phyloP scores from a whole-genome alignment of 768 basidiomycete genomes.

The Tricholoma furcatifolium region DNA sequence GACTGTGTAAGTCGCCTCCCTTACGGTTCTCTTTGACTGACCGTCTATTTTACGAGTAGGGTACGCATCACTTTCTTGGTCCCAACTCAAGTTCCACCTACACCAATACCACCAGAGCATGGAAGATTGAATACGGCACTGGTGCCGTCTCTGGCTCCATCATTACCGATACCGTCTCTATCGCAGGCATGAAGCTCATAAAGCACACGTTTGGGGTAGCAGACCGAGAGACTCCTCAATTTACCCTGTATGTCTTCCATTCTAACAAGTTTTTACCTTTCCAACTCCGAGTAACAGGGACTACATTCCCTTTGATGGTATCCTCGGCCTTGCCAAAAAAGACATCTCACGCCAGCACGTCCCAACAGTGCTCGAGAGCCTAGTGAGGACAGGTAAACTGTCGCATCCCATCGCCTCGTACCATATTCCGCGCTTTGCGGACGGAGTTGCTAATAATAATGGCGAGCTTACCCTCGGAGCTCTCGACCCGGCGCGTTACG shows the following conservation, averaged over 20 bases:
- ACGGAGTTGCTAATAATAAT: conserved; percentile 38
- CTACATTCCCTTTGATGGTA: conserved; percentile 49
- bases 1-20: conserved; percentile 14
- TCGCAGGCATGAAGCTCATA: conserved; percentile 55
- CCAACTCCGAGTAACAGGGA: conserved; percentile 14
- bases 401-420: conserved; percentile 58
- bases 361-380: conserved; percentile 55
- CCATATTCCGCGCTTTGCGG: conserved; percentile 61
- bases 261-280: conserved; percentile 2
- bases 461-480: conserved; percentile 68
- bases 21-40: not conserved
- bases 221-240: conserved; percentile 49
- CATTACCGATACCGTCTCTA: conserved; percentile 51
- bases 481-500: conserved; percentile 53
- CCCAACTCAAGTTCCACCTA: conserved; percentile 56
- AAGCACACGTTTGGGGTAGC: conserved; percentile 66
- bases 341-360: conserved; percentile 52
- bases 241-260: conserved; percentile 34
- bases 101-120: conserved; percentile 41
- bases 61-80: conserved; percentile 51
- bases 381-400: conserved; percentile 49
- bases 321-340: conserved; percentile 46
- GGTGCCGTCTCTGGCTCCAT: conserved; percentile 60
- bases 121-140: conserved; percentile 50
- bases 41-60: conserved; percentile 20